Evolutionary conservation across 177 flowering plant species (phyloP).

Genomic region (Vitis hybrid): DNA sequence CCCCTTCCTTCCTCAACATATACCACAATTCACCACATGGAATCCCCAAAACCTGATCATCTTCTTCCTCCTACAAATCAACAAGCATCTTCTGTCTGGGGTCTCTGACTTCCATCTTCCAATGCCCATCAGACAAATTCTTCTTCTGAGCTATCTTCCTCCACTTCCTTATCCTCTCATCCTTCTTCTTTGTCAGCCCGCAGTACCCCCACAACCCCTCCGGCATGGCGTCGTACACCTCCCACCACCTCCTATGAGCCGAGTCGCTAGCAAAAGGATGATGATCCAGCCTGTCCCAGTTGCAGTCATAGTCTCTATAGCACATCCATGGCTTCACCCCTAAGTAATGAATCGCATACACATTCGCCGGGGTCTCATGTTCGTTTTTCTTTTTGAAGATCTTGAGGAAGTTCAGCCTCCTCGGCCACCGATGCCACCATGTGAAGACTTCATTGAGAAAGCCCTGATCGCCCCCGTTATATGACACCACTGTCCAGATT

Average conservation of each 20-base stretch:
- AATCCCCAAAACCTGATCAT: no score
- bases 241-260: constrained; percentile 52
- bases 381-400: not conserved
- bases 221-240: constrained; percentile 49
- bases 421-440: constrained; percentile 60
- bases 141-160: constrained; percentile 36
- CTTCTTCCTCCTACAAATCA: no score
- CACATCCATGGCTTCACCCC: constrained; percentile 78
- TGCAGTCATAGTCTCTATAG: constrained; percentile 58
- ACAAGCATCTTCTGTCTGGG: constrained; percentile 22
- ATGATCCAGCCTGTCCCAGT: constrained; percentile 38
- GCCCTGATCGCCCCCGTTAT: constrained; percentile 64
- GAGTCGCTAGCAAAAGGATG: constrained; percentile 46
- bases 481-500: constrained; percentile 20
- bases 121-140: constrained; percentile 37
- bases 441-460: constrained; percentile 51
- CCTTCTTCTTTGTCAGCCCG: constrained; percentile 27
- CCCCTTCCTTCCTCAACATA: no score
- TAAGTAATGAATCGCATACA: constrained; percentile 42
- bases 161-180: constrained; percentile 24
- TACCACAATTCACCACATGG: no score
- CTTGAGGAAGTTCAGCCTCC: constrained; percentile 36
- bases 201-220: constrained; percentile 32
- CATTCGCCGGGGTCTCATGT: constrained; percentile 13
- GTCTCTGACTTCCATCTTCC: constrained; percentile 44